Percentiles rank a stretch among this genome's conserved stretches.
Evolutionary conservation across 2,329 filamentous ascomycete species (phyloP).

Genomic region (Sclerotinia minor): DNA sequence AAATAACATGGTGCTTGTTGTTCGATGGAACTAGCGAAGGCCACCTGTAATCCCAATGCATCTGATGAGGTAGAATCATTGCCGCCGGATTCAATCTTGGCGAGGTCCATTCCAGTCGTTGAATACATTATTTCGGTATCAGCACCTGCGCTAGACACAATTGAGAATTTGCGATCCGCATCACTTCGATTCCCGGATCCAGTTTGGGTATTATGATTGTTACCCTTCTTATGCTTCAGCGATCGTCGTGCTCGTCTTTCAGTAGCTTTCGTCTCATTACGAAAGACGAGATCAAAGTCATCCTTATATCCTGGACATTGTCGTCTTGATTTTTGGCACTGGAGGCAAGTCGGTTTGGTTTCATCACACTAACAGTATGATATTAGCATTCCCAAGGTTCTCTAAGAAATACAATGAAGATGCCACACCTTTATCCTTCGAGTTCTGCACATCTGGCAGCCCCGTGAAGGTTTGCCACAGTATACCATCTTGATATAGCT

Average conservation of each 20-base stretch:
- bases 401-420: background rate
- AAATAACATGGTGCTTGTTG: constrained; percentile 61
- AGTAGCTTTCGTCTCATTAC: constrained; percentile 69
- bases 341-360: constrained; percentile 63
- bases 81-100: constrained; percentile 31
- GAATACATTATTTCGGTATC: background rate
- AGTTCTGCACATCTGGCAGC: constrained; percentile 73
- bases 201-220: background rate
- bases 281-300: constrained; percentile 71
- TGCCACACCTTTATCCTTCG: constrained; percentile 68
- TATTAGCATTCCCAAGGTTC: constrained; percentile 31
- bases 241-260: constrained; percentile 61
- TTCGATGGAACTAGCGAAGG: constrained; percentile 51
- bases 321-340: constrained; percentile 63
- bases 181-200: background rate
- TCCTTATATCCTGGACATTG: constrained; percentile 68
- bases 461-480: constrained; percentile 64
- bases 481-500: constrained; percentile 56
- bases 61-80: constrained; percentile 33
- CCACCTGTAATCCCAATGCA: background rate
- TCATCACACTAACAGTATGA: constrained; percentile 60
- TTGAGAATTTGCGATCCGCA: constrained; percentile 24
- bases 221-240: constrained; percentile 49
- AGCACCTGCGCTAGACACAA: background rate
- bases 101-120: constrained; percentile 4